Base-by-base conservation (phyloP, 345 rosid species). In the Boechera retrofracta region DNA sequence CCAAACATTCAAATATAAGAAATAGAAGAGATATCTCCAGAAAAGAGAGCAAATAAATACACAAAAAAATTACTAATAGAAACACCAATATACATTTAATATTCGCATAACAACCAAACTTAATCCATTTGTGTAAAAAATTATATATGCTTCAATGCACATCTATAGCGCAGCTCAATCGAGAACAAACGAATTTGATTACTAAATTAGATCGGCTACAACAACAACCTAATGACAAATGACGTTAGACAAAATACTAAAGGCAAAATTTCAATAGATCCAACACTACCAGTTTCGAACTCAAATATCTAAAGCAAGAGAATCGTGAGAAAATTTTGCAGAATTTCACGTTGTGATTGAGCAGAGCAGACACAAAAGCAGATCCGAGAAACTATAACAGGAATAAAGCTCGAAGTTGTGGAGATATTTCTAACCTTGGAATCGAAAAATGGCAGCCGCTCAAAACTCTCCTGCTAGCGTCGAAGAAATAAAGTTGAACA, bases 361-460 rank as follows among this genome's bases (percentile, higher is more conserved):
- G 64, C 18, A 56, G 54, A 53, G 3, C 18, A 45, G 42, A 53
- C 6, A 49, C 5, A n/a, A 63, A 53, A 10, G 5, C 21, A 42
- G 47, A 75, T 57, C 73, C 2, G 3, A 16, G 32, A 48, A 26
- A 0, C 7, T 1, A 9, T 11, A 65, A 45, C 0, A 60, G 16
- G 21, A 45, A 10, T 26, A 10, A 39, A 35, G 67, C 10, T 15
- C 0, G 12, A 10, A 28, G 12, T 18, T 75, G 1, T 28, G 15
- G 41, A 51, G 62, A 12, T 38, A 38, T 35, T 13, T 16, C 73
- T 75, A 59, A 75, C 79, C 79, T 67, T 67, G 61, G 6, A 67
- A 7, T 41, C 41, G 35, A 67, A 24, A 21, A 75, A 39, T 67
- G 31, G 74, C 62, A 67, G 79, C 79, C 74, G 73, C 73, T 11